Evolutionary conservation across 2,329 filamentous ascomycete species (phyloP).

Genomic region (Ceratocystis alfenasii): DNA sequence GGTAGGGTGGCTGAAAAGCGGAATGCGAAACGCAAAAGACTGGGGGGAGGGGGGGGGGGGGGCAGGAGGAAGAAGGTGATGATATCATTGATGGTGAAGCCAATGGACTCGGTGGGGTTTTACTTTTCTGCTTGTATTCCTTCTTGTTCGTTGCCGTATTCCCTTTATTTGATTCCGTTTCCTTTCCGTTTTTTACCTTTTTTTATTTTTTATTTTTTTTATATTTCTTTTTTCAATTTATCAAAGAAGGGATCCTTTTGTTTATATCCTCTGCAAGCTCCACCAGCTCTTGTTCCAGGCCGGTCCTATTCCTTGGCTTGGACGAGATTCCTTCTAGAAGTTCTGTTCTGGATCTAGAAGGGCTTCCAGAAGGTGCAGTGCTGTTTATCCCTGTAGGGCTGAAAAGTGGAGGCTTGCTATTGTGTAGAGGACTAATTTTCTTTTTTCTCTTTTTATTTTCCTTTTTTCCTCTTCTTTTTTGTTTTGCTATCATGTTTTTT

Average conservation of each 20-base stretch:
- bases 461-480: neutral
- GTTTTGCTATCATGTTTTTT: neutral
- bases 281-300: neutral
- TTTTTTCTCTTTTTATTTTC: neutral
- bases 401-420: neutral
- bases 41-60: neutral
- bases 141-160: neutral
- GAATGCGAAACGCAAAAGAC: neutral
- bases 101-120: neutral
- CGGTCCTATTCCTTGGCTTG: neutral
- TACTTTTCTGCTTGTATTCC: neutral
- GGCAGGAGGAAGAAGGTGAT: neutral
- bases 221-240: neutral
- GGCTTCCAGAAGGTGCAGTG: neutral
- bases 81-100: neutral
- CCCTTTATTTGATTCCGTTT: neutral
- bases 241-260: neutral
- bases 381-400: conserved; percentile 1
- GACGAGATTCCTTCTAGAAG: neutral
- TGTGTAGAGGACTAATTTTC: neutral
- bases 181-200: neutral
- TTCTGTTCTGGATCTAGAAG: neutral
- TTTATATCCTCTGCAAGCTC: neutral
- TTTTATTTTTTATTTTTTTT: neutral
- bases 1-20: neutral